Percentiles rank a stretch among this genome's conserved stretches.
Conservation (phyloP, 306 rosid genomes). For the Dalbergia cochinchinensis region DNA sequence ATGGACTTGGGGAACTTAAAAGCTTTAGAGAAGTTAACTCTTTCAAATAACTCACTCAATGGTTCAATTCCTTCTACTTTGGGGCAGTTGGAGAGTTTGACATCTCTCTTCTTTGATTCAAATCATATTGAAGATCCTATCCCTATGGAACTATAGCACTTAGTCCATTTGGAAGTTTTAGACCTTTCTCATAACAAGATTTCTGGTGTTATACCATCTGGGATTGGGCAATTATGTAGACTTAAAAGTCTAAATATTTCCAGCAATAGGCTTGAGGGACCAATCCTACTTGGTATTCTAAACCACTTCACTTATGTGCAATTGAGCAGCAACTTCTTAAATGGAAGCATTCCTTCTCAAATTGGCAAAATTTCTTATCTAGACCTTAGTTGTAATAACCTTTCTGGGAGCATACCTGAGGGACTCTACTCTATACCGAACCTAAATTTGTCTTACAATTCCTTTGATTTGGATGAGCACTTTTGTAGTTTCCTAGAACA, state of each 20-base stretch:
- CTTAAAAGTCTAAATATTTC: conserved; percentile 2
- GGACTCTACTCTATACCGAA: not conserved
- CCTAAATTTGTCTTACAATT: conserved; percentile 23
- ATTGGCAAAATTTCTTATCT: conserved; percentile 14
- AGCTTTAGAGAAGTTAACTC: not conserved
- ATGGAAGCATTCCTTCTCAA: conserved; percentile 33
- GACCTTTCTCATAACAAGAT: not conserved
- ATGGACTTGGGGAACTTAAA: not conserved
- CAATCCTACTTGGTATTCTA: not conserved
- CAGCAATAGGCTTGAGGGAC: conserved; percentile 31
- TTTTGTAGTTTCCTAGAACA: too few relatives aligned
- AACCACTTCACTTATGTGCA: not conserved
- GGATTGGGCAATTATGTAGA: not conserved
- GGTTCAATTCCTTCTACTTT: conserved; percentile 28
- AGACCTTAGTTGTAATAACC: conserved; percentile 32
- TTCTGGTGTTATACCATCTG: conserved; percentile 10
- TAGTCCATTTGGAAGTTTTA: conserved; percentile 18
- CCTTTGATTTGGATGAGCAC: not conserved
- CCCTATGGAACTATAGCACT: not conserved
- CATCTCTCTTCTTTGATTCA: not conserved
- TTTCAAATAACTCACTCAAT: conserved; percentile 2
- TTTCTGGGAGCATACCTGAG: not conserved
- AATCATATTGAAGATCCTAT: not conserved
- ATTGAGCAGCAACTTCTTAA: conserved; percentile 31
- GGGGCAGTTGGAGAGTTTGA: not conserved